phyloP scores from a whole-genome alignment of 805 yeast species.

The Pichia membranifaciens region DNA sequence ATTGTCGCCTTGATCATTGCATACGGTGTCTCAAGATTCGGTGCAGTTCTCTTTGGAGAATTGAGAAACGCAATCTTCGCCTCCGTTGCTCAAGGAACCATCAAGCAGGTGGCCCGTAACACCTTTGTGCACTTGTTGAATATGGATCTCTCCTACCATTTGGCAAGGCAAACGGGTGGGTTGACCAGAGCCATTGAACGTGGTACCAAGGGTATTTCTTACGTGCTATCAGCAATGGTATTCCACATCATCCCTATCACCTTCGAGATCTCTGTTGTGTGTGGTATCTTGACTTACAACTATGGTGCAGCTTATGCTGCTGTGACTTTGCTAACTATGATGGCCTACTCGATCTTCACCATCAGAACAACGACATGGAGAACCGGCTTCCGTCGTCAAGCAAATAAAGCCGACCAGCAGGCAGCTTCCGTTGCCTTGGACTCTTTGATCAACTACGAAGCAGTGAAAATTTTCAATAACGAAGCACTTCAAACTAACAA shows the following conservation, averaged over 20 bases:
- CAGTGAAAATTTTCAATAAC: slow-evolving; percentile 91
- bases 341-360: slow-evolving; percentile 82
- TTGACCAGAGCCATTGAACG: slow-evolving; percentile 93
- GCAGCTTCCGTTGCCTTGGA: slow-evolving; percentile 96
- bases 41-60: slow-evolving; percentile 92
- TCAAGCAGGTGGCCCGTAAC: slow-evolving; percentile 79
- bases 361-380: slow-evolving; percentile 95
- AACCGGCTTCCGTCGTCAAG: slow-evolving; percentile 82
- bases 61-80: slow-evolving; percentile 94
- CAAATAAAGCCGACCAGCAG: slow-evolving; percentile 87
- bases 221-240: slow-evolving; percentile 92
- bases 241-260: slow-evolving; percentile 92
- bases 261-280: slow-evolving; percentile 86
- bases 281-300: slow-evolving; percentile 89
- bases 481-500: slow-evolving; percentile 74
- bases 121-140: slow-evolving; percentile 80
- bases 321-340: slow-evolving; percentile 82
- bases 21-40: slow-evolving; percentile 91
- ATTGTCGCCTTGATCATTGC: slow-evolving; percentile 70
- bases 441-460: slow-evolving; percentile 88
- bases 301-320: slow-evolving; percentile 87
- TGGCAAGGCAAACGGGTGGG: slow-evolving; percentile 92
- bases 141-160: slow-evolving; percentile 84
- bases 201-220: slow-evolving; percentile 95
- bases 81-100: slow-evolving; percentile 90